These are phyloP conservation scores for Delonix regia DNA, from an alignment of 306 rosid genomes.

Conservation along the genomic window DNA sequence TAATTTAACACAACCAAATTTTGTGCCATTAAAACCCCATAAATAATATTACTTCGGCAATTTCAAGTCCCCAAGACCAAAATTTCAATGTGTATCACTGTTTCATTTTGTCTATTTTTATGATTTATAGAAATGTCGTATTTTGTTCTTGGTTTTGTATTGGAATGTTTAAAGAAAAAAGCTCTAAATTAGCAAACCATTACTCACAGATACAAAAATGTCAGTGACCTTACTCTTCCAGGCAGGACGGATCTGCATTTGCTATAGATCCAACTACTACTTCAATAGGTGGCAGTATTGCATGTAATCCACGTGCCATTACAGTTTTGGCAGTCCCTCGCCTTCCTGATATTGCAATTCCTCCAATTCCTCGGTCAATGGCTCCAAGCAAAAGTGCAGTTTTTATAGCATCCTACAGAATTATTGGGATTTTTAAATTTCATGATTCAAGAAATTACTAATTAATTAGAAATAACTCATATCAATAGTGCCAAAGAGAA, in stretches of 20 bases:
- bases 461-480: not conserved
- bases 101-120: not conserved
- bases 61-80: not conserved
- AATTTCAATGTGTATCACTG: not conserved
- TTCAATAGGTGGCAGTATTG: constrained; percentile 90
- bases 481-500: not conserved
- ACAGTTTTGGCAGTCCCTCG: constrained; percentile 95
- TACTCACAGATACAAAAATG: constrained; percentile 25
- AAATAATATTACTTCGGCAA: not conserved
- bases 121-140: constrained; percentile 2
- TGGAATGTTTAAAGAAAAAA: not conserved
- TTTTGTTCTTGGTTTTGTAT: not conserved
- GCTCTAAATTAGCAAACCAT: constrained; percentile 11
- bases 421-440: constrained; percentile 11
- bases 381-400: constrained; percentile 97
- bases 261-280: constrained; percentile 83
- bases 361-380: constrained; percentile 82
- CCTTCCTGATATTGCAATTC: constrained; percentile 90
- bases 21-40: not conserved
- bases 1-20: constrained; percentile 20
- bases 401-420: constrained; percentile 86
- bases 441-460: constrained; percentile 20
- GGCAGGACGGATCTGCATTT: constrained; percentile 88
- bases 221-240: constrained; percentile 81
- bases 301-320: constrained; percentile 96